Evolutionary conservation across 2,329 filamentous ascomycete species (phyloP).

Genomic region (Rutstroemia sp.): DNA sequence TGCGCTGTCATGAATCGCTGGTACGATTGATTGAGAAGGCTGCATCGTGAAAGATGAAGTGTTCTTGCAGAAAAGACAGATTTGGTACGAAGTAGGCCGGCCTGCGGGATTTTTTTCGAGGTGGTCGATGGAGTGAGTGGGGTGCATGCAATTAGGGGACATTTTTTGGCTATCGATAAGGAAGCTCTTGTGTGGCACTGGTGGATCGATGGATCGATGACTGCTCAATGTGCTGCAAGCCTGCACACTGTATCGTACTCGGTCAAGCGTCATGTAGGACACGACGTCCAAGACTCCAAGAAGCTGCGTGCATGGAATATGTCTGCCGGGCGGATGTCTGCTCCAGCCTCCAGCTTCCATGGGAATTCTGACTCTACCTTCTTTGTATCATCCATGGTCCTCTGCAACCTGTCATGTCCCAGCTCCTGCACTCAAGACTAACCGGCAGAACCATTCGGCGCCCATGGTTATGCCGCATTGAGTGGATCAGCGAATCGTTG

Average conservation of each 20-base stretch:
- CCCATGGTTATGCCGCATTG: too few species aligned
- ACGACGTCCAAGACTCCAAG: neutral
- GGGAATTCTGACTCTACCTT: too few species aligned
- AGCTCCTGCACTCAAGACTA: too few species aligned
- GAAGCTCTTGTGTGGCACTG: neutral
- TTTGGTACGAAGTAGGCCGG: neutral
- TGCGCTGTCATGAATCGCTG: neutral
- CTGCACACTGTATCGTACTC: neutral
- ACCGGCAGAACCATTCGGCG: too few species aligned
- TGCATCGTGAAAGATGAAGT: neutral
- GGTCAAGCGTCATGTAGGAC: neutral
- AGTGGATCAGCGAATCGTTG: too few species aligned
- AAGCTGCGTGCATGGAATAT: neutral
- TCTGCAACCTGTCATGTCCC: too few species aligned
- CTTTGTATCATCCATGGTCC: too few species aligned
- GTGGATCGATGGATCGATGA: too few species aligned
- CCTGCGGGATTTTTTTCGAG: neutral
- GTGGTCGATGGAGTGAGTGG: neutral
- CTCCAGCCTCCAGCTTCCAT: too few species aligned
- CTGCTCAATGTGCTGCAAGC: too few species aligned
- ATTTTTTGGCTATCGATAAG: neutral
- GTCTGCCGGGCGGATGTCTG: too few species aligned
- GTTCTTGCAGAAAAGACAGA: neutral
- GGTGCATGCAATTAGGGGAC: neutral
- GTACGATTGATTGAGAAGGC: neutral